Conservation (phyloP, 371 early-diverging fungal species). For the Apophysomyces trapeziformis region DNA sequence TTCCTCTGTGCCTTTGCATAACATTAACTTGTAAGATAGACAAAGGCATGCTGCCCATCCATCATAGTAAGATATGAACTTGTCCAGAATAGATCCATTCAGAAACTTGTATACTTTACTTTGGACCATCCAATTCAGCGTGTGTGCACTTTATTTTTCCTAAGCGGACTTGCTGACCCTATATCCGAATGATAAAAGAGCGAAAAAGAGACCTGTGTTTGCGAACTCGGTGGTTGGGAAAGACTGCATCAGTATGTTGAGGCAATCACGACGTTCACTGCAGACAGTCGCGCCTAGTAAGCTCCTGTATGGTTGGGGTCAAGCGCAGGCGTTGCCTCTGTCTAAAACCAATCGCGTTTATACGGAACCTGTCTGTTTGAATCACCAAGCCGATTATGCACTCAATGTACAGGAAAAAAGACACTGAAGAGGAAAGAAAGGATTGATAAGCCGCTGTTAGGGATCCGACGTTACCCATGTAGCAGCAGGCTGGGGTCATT, state of each 20-base stretch:
- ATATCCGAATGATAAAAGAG: no score
- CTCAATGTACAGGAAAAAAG: constrained; percentile 29
- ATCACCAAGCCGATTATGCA: constrained; percentile 40
- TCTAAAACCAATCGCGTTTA: constrained; percentile 23
- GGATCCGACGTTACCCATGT: constrained; percentile 29
- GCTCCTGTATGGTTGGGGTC: constrained; percentile 48
- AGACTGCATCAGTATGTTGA: background rate
- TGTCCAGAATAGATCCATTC: no score
- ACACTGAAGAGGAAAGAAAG: constrained; percentile 15
- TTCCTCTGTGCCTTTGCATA: no score
- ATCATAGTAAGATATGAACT: no score
- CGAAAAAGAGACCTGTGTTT: no score
- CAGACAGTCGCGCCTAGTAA: background rate
- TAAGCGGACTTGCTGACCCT: no score
- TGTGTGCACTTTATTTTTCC: no score
- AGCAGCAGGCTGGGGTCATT: constrained; percentile 55
- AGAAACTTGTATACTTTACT: no score
- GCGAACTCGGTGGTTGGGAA: background rate
- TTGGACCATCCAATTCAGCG: no score
- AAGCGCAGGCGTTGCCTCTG: constrained; percentile 39
- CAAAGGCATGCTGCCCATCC: no score
- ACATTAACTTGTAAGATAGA: no score
- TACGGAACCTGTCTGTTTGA: constrained; percentile 27
- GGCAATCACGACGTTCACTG: background rate
- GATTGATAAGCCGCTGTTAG: background rate